These are phyloP conservation scores for Xerocomus nothofagi DNA, from an alignment of 1,284 basidiomycete genomes.

Conservation along the genomic window DNA sequence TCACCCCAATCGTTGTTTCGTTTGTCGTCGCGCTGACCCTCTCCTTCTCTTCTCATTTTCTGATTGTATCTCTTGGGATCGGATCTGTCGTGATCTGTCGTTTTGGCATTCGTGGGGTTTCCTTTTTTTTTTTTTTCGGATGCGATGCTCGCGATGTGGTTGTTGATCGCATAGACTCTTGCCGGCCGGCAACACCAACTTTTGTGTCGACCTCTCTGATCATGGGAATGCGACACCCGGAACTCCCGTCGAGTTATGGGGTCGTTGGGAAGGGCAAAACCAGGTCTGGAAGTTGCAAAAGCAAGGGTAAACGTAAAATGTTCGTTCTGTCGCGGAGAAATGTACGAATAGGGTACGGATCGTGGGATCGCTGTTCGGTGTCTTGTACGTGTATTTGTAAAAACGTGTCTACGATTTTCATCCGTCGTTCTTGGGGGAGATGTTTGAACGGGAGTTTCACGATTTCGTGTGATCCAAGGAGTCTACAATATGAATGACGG, in stretches of 20 bases:
- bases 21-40: not conserved
- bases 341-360: constrained; percentile 5
- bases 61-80: not conserved
- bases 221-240: constrained; percentile 38
- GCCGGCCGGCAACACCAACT: constrained; percentile 16
- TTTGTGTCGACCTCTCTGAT: constrained; percentile 32
- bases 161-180: constrained; percentile 24
- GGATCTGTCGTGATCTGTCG: not conserved
- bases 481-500: no score
- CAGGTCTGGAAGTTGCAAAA: constrained; percentile 35
- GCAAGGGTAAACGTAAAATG: no score
- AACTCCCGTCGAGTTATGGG: constrained; percentile 36
- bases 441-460: no score
- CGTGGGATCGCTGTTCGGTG: no score
- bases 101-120: not conserved
- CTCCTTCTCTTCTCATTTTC: not conserved
- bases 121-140: not conserved
- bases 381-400: no score
- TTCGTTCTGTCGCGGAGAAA: not conserved
- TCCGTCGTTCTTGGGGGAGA: no score
- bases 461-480: no score
- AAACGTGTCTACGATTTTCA: no score
- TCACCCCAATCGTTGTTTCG: no score
- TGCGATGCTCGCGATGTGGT: not conserved
- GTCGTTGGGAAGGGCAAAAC: constrained; percentile 31